Evolutionary conservation across 129 eudicot genomes (phyloP).

Genomic region (carrot (Daucus carota)): DNA sequence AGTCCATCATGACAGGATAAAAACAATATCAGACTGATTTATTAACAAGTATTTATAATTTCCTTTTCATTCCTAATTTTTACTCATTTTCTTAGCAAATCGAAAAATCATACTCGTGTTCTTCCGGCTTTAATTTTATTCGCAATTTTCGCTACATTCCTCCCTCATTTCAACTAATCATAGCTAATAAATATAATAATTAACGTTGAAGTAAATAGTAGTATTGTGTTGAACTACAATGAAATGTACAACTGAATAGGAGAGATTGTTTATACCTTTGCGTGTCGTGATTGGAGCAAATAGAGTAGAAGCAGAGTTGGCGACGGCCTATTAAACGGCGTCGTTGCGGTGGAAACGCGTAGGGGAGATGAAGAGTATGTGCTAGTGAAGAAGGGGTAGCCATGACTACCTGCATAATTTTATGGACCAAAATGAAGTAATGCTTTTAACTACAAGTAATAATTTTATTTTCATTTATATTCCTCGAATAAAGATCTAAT

Average conservation of each 20-base stretch:
- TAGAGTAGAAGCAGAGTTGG: slow-evolving; percentile 58
- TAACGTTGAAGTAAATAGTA: background rate
- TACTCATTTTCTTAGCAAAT: background rate
- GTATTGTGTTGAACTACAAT: background rate
- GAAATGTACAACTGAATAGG: background rate
- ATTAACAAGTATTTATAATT: no score
- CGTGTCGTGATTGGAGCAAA: slow-evolving; percentile 32
- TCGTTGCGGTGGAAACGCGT: slow-evolving; percentile 3
- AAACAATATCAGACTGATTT: background rate
- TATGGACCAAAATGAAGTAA: background rate
- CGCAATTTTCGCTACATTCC: background rate
- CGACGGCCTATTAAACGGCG: slow-evolving; percentile 53
- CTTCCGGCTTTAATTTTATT: background rate
- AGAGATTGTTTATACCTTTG: slow-evolving; percentile 22
- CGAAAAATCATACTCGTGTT: background rate
- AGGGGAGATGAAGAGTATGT: slow-evolving; percentile 16
- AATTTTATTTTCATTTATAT: background rate
- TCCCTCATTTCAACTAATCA: background rate
- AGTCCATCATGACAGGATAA: background rate
- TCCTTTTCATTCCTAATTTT: background rate
- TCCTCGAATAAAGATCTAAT: background rate
- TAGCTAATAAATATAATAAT: background rate
- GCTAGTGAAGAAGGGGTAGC: slow-evolving; percentile 30
- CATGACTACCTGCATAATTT: slow-evolving; percentile 40
- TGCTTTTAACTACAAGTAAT: background rate